Base-by-base conservation (phyloP, 208 protist genomes). In the Wallacemonas sp. region DNA sequence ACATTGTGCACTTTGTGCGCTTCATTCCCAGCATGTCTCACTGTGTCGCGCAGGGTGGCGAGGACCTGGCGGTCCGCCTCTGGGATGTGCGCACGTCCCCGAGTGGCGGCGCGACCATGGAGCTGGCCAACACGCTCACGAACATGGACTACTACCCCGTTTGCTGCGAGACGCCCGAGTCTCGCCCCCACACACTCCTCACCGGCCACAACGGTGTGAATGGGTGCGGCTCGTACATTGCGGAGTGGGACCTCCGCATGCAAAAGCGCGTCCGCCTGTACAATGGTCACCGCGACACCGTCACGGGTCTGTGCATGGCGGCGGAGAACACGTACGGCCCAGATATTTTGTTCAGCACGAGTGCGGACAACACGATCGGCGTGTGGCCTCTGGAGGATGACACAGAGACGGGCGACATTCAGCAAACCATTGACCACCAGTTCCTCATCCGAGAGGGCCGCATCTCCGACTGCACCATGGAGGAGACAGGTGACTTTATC, bases 161-260 rank as follows among this genome's bases (percentile, higher is more conserved):
- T 20, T 87, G 85, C 61, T 83, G 77, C 28, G 82, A 84, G 42
- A 75, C 76, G 10, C 11, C 76, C 18, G 61, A 64, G 4, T 73
- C 50, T 7, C 50, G 65, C n/a, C 57, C 74, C 7, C 57, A 79
- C 46, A 49, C 55, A 18, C 48, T 91, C n/a, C 65, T 91, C 25
- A 93, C 87, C 0, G 87, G 87, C 11, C 84, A 93, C 73, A 86
- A 79, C 57, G 84, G 88, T 23, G 79, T 88, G n/a, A 89, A 89
- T 69, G 77, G 77, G 7, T 74, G 73, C 48, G 84, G 82, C 7
- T 82, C 76, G 3, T 84, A 85, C 61, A 70, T 91, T 28, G 55
- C 70, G 25, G 77, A 90, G 69, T 91, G 88, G 84, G 84, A 94
- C 54, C 64, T 94, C 49, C 82, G 84, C 36, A 86, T 72, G 32